A percentile compares a stretch with the other conserved stretches of the same genome.
phyloP scores from a whole-genome alignment of 139 green algal genomes.

The Tetraselmis chui region DNA sequence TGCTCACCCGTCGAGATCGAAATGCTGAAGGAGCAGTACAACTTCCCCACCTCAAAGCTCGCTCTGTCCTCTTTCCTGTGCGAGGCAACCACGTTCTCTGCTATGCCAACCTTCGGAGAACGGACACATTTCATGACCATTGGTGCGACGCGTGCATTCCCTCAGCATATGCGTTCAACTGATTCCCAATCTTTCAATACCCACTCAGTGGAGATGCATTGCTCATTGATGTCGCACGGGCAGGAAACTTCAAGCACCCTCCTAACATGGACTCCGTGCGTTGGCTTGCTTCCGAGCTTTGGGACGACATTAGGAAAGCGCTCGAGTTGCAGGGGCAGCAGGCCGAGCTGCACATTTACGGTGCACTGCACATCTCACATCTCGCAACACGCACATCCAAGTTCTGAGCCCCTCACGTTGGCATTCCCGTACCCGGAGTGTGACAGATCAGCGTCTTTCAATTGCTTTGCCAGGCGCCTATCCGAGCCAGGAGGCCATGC shows the following conservation, averaged over 20 bases:
- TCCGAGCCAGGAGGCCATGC: no score
- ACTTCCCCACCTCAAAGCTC: slow-evolving; percentile 33
- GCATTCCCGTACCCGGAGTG: no score
- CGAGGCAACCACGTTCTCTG: background rate
- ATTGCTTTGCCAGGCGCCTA: no score
- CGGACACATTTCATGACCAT: slow-evolving; percentile 54
- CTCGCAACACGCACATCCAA: background rate
- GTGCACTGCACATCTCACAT: slow-evolving; percentile 32
- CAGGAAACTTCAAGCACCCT: slow-evolving; percentile 48
- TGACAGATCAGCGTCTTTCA: no score
- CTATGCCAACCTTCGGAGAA: slow-evolving; percentile 2
- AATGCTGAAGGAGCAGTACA: slow-evolving; percentile 31
- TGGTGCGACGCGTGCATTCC: no score
- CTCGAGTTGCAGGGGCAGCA: slow-evolving; percentile 8
- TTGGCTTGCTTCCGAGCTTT: slow-evolving; percentile 40
- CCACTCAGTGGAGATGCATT: no score
- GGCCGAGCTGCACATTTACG: slow-evolving; percentile 49
- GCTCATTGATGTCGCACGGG: no score
- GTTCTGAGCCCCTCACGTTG: no score
- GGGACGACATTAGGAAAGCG: slow-evolving; percentile 32
- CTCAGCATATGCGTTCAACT: no score
- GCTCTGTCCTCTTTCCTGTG: slow-evolving; percentile 44
- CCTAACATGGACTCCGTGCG: slow-evolving; percentile 50
- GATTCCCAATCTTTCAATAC: no score
- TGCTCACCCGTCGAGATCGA: slow-evolving; percentile 44